Conservation (phyloP, 345 rosid genomes). For the thale cress (Arabidopsis thaliana) region DNA sequence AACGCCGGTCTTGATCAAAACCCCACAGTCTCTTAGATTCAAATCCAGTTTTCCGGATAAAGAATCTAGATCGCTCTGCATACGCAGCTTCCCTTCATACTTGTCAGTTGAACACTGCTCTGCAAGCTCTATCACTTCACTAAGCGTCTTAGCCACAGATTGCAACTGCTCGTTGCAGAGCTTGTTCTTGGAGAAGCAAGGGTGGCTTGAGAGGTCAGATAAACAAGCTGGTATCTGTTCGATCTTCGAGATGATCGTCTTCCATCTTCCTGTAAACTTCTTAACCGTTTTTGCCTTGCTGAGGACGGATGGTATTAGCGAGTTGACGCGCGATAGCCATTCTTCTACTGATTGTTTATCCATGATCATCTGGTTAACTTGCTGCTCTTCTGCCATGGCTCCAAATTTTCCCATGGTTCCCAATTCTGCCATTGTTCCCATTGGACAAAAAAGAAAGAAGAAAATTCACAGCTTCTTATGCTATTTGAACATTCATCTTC, state of each 20-base stretch:
- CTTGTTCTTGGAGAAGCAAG: conserved; percentile 84
- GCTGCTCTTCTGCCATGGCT: conserved; percentile 37
- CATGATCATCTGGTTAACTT: conserved; percentile 24
- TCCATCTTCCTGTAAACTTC: conserved; percentile 84
- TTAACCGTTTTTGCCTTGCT: conserved; percentile 61
- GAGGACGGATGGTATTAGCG: conserved; percentile 71
- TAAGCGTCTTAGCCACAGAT: conserved; percentile 70
- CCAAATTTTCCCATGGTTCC: conserved; percentile 41
- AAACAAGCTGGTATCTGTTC: conserved; percentile 79
- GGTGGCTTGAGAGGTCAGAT: conserved; percentile 90
- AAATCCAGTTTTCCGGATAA: conserved; percentile 78
- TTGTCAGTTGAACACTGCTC: conserved; percentile 64
- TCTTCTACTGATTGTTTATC: conserved; percentile 42
- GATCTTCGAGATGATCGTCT: conserved; percentile 70
- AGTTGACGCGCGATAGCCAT: conserved; percentile 66
- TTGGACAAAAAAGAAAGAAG: neutral
- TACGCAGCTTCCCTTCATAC: conserved; percentile 85
- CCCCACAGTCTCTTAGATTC: conserved; percentile 80
- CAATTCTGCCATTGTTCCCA: conserved; percentile 43
- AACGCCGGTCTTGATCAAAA: conserved; percentile 88
- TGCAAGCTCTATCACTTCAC: conserved; percentile 62
- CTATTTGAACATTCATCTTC: conserved; percentile 42
- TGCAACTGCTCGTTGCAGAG: conserved; percentile 90
- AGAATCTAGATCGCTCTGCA: conserved; percentile 94
- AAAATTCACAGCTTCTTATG: conserved; percentile 46